Evolutionary conservation across 495 filamentous ascomycete genomes (phyloP).

Genomic region (Filosporella fistucella): DNA sequence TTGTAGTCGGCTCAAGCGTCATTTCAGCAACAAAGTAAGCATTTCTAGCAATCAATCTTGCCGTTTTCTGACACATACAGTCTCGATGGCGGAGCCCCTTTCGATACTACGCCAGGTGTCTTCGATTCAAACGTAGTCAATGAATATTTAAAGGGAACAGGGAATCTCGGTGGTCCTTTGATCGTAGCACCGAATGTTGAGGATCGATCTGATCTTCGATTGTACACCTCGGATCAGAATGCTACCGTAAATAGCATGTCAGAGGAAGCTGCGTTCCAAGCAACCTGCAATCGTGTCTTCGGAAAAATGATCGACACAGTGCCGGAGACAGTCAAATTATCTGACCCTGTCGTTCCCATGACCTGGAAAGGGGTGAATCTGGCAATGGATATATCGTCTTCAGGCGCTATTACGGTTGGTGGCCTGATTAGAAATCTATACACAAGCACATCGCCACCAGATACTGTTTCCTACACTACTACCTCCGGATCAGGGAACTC

Average conservation of each 20-base stretch:
- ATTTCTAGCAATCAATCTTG: too few relatives aligned
- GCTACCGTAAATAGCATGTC: slow-evolving; percentile 30
- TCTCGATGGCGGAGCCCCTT: slow-evolving; percentile 17
- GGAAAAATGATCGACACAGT: slow-evolving; percentile 38
- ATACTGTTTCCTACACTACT: too few relatives aligned
- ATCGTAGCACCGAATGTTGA: slow-evolving; percentile 24
- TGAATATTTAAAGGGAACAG: slow-evolving; percentile 11
- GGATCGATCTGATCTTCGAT: slow-evolving; percentile 33
- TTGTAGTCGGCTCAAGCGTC: too few relatives aligned
- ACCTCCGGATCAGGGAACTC: too few relatives aligned
- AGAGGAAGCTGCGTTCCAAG: slow-evolving; percentile 24
- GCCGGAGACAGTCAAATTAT: slow-evolving; percentile 27
- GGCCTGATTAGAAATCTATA: too few relatives aligned
- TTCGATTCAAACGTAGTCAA: slow-evolving; percentile 9
- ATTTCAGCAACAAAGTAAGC: too few relatives aligned
- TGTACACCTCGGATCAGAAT: slow-evolving; percentile 37
- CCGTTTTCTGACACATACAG: too few relatives aligned
- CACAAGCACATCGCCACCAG: too few relatives aligned
- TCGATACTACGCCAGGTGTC: slow-evolving; percentile 10
- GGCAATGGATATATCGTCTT: too few relatives aligned
- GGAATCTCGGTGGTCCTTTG: slow-evolving; percentile 22
- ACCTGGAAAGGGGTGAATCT: too few relatives aligned
- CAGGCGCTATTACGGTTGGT: too few relatives aligned
- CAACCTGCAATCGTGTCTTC: slow-evolving; percentile 28
- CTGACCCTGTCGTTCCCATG: slow-evolving; percentile 20